Evolutionary conservation across 495 filamentous ascomycete species (phyloP), one percentile per base, ranked within the genome.

Genomic region (Hypoxylon cercidicola): DNA sequence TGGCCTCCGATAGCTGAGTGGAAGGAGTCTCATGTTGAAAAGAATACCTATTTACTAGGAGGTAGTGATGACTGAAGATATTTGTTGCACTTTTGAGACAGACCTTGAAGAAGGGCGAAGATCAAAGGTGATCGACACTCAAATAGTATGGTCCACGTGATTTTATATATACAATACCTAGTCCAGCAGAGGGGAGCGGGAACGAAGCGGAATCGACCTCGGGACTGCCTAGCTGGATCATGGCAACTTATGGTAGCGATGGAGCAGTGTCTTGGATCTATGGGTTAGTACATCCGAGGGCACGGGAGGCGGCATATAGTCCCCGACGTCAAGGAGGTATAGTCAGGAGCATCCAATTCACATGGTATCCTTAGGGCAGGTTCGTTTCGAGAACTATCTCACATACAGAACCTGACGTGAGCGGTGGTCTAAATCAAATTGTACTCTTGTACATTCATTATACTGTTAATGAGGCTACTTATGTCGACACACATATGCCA

Each of bases 1-100:
- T 11, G 78, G 78, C 37, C 78, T 76, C 20, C 72, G 71, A 53
- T 81, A 81, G 30, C 12, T 72, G 45, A 78, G 69, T 19, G 75
- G 68, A 6, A 75, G 61, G 15, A 76, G 37, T 20, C 67, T 72
- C 76, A 79, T 74, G 2, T 21, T 59, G 44, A 19, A 49, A 20
- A 4, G 16, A 41, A n/a, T n/a, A n/a, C n/a, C n/a, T n/a, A n/a
- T n/a, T n/a, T n/a, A n/a, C n/a, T n/a, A n/a, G n/a, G n/a, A n/a
- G n/a, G n/a, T n/a, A n/a, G 21, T 34, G 25, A 60, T 7, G n/a
- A 32, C 12, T 47, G 25, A 46, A 52, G 30, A 46, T 54, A 5
- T 16, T 23, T n/a, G 28, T 1, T 25, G 18, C 6, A 2, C 12
- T 32, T 3, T 30, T 37, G 18, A 55, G 25, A 45, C 19, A 49